phyloP scores from a whole-genome alignment of 169 alveolate genomes.

The Perkinsus chesapeaki region DNA sequence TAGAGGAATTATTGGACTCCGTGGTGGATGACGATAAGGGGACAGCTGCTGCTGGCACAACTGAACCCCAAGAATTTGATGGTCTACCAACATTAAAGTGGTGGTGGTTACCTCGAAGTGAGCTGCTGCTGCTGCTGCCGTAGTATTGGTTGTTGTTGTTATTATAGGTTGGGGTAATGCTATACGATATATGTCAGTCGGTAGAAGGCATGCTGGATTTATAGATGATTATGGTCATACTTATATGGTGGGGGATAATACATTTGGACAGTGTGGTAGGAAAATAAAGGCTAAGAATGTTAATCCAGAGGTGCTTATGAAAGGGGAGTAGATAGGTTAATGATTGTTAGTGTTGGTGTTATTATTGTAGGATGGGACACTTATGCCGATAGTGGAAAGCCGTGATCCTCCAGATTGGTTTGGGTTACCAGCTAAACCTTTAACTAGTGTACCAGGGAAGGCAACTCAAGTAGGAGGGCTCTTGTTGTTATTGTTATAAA shows the following conservation, averaged over 20 bases:
- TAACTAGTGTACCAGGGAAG: background rate
- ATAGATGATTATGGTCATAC: background rate
- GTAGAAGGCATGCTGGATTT: background rate
- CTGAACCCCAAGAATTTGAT: background rate
- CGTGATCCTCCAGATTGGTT: background rate
- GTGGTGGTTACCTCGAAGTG: background rate
- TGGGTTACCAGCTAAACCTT: background rate
- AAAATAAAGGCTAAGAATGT: background rate
- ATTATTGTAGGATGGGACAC: background rate
- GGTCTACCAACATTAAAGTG: background rate
- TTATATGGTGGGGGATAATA: background rate
- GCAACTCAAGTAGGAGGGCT: background rate
- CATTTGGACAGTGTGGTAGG: background rate
- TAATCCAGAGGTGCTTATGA: background rate
- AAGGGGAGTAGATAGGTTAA: background rate
- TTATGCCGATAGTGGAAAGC: background rate
- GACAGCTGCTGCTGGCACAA: background rate
- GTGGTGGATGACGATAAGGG: background rate
- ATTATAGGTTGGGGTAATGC: background rate
- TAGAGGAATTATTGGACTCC: background rate
- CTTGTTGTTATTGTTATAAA: background rate
- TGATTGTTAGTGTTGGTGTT: too few relatives aligned
- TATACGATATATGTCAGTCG: background rate
- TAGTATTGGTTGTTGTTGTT: background rate
- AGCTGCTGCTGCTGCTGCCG: background rate